Evolutionary conservation across 2,329 filamentous ascomycete species (phyloP).

Genomic region (Anisogramma anomala): DNA sequence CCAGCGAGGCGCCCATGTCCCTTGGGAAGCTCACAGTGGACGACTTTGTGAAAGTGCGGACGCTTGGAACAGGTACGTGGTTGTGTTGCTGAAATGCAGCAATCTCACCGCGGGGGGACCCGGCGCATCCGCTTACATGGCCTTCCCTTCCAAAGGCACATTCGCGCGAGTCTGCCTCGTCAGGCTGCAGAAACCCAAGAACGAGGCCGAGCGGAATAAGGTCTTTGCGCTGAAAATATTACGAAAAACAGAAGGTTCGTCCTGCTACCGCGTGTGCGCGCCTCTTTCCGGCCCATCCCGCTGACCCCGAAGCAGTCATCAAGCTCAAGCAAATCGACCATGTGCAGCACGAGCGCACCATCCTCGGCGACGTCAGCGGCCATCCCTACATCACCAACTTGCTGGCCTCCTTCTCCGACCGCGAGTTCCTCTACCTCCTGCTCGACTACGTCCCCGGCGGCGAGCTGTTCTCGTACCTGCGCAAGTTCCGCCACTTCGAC

Average conservation of each 20-base stretch:
- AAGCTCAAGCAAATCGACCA: constrained; percentile 79
- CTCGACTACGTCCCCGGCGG: constrained; percentile 75
- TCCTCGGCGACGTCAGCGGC: constrained; percentile 65
- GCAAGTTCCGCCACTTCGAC: constrained; percentile 67
- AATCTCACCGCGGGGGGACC: not conserved
- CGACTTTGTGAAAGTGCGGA: constrained; percentile 65
- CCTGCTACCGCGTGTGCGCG: not conserved
- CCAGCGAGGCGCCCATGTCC: constrained; percentile 21
- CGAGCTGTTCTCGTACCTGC: constrained; percentile 74
- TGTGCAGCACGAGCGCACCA: constrained; percentile 70
- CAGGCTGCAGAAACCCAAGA: constrained; percentile 42
- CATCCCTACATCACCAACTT: constrained; percentile 77
- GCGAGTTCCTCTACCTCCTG: constrained; percentile 69
- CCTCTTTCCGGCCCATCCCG: not conserved
- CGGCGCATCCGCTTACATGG: constrained; percentile 1
- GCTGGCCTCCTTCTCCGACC: constrained; percentile 67
- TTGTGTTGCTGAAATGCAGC: too few relatives aligned
- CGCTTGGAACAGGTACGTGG: constrained; percentile 58
- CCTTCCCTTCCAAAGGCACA: constrained; percentile 42
- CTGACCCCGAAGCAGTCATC: constrained; percentile 43
- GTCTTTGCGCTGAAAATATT: constrained; percentile 78
- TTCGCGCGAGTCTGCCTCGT: constrained; percentile 77
- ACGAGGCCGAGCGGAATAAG: constrained; percentile 42
- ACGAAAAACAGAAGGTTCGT: constrained; percentile 46
- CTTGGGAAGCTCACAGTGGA: constrained; percentile 28